Percentiles rank a stretch among this genome's conserved stretches.
Conservation (phyloP, 257 asterid genomes). For the Linaria vulgaris region DNA sequence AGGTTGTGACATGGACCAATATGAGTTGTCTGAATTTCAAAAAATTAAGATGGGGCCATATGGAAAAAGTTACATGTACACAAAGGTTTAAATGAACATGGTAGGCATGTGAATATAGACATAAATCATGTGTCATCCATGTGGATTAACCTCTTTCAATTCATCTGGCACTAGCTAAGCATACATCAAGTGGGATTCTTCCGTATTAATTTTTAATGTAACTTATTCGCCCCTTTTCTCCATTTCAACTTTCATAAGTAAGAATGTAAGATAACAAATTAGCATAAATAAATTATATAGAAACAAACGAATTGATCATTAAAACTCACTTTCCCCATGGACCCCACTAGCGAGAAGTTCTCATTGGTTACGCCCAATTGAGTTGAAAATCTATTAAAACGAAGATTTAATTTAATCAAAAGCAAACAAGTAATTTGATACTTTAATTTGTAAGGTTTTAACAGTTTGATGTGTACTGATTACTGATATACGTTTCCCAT, state of each 20-base stretch:
- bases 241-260: neutral
- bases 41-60: conserved; percentile 25
- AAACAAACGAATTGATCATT: neutral
- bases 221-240: neutral
- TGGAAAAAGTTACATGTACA: conserved; percentile 38
- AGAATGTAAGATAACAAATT: neutral
- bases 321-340: neutral
- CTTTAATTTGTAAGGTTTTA: too few species aligned
- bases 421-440: too few species aligned
- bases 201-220: neutral
- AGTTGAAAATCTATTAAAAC: neutral
- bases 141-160: conserved; percentile 55
- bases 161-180: conserved; percentile 38
- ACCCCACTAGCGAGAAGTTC: conserved; percentile 8
- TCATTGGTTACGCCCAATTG: neutral
- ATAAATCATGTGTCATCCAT: conserved; percentile 72
- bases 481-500: too few species aligned
- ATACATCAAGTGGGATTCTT: conserved; percentile 31
- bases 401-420: too few species aligned
- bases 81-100: conserved; percentile 62
- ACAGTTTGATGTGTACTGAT: too few species aligned
- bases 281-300: neutral
- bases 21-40: conserved; percentile 34
- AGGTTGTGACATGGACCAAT: conserved; percentile 50
- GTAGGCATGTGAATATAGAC: conserved; percentile 68